Conservation (phyloP, 2,329 filamentous ascomycete species). For the Didymosphaeria variabile region DNA sequence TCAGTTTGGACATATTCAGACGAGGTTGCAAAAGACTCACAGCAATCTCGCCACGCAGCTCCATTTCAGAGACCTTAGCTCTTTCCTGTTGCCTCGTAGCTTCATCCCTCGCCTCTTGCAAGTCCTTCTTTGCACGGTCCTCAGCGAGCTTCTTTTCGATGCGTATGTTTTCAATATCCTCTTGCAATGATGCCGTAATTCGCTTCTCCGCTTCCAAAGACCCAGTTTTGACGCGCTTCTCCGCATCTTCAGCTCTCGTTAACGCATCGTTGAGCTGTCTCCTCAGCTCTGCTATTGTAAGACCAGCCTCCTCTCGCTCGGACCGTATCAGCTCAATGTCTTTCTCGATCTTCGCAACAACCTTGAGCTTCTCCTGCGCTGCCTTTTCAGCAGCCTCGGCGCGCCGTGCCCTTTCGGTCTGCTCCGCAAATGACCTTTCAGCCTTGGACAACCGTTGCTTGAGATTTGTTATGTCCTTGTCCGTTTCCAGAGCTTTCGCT, state of each 20-base stretch:
- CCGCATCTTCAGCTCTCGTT: slow-evolving; percentile 71
- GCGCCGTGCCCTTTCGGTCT: slow-evolving; percentile 68
- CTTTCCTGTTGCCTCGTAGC: slow-evolving; percentile 77
- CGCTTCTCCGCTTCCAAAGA: slow-evolving; percentile 72
- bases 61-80: slow-evolving; percentile 72
- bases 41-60: slow-evolving; percentile 79
- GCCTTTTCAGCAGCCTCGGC: slow-evolving; percentile 67
- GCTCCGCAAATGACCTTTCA: slow-evolving; percentile 70
- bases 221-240: slow-evolving; percentile 72
- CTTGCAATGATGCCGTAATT: slow-evolving; percentile 64
- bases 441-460: slow-evolving; percentile 71
- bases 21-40: slow-evolving; percentile 38
- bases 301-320: slow-evolving; percentile 70
- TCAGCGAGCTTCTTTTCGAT: slow-evolving; percentile 80
- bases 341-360: slow-evolving; percentile 61
- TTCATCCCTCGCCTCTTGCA: slow-evolving; percentile 77
- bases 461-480: slow-evolving; percentile 59
- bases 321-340: slow-evolving; percentile 69
- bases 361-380: slow-evolving; percentile 64
- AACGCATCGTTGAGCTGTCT: slow-evolving; percentile 73
- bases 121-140: slow-evolving; percentile 74
- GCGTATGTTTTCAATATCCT: slow-evolving; percentile 70
- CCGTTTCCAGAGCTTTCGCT: slow-evolving; percentile 60
- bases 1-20: slow-evolving; percentile 30
- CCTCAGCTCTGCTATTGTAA: slow-evolving; percentile 73